Base-by-base conservation (phyloP, 2,329 filamentous ascomycete species). In the Fusarium cyanostomum region DNA sequence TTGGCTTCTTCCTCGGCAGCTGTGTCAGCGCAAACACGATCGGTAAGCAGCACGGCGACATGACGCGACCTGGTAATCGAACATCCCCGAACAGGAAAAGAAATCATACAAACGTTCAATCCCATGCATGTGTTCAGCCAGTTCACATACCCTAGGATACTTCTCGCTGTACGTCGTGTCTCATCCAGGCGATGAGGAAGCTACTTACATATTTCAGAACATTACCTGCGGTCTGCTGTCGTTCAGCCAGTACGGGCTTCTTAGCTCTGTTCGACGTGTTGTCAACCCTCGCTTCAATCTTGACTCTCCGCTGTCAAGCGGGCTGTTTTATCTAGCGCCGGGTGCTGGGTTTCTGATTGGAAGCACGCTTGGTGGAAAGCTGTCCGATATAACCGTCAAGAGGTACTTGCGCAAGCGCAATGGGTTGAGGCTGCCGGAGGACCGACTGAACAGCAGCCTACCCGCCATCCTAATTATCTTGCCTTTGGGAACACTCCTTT, bases 281-380 rank as follows among this genome's bases (percentile, higher is more conserved):
- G 77, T 91, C 15, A 91, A 90, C 64, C 88, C 89, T 1, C 85
- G 88, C n/a, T 91, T 91, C 77, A 72, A 86, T 48, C 80, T 91
- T 10, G 83, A 83, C 0, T 82, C 82, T 0, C 87, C 89, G 0
- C 78, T 90, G 4, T 82, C 88, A 64, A 84, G 84, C 2, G 87
- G 87, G 2, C 79, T 91, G 0, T 90, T 91, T 74, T 91, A 90
- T 73, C 84, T 91, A 21, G 88, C 89, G 0, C 89, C 89, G 0
- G 89, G 88, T 0, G 83, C 81, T 39, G 89, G 89, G 0, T 91
- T 90, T 59, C 74, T 91, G 0, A 52, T 84, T 0, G 88, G 89
- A 0, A 89, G 87, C 2, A 86, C 90, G 48, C 77, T 89, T 48
- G 88, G 89, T 12, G 89, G 89, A 0, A 74, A 75, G 12, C 69